Base-by-base conservation (phyloP, 495 filamentous ascomycete genomes). In the Penicillium coprophilum region DNA sequence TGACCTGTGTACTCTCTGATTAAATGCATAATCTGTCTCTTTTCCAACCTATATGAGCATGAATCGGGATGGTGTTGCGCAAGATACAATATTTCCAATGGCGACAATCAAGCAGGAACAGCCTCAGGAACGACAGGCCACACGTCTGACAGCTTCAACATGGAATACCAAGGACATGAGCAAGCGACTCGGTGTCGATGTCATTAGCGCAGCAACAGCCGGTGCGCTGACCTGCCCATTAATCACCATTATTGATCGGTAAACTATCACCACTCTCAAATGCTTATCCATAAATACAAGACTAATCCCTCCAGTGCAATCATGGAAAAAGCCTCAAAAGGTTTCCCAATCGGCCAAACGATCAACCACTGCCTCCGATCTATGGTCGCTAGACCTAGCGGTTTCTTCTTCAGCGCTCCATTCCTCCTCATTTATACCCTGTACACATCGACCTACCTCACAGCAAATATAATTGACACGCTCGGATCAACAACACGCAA, bases 201-300 rank as follows among this genome's bases (percentile, higher is more conserved):
- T 82, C 7, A 67, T 81, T 49, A 86, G 88, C 64, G 93, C 94
- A 3, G 80, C 84, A 11, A 79, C 80, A 8, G 93, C 93, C 7
- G 91, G 90, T n/a, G 83, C 83, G 27, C 74, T 94, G 41, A 87
- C 96, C 60, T 89, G 93, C 60, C 93, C 93, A 8, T 65, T 94
- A 28, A 95, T 97, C 55, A 89, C 88, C 11, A 86, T 95, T 38
- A 94, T 97, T 76, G 93, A 96, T 71, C 87, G 90, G 90, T 96
- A 78, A 43, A 30, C 39, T 45, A 38, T 23, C n/a, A 50, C 19
- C 53, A 60, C 34, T 21, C 19, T 34, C 15, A 24, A 13, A 12
- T 21, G 31, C 23, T 51, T 51, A 27, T 31, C 27, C 28, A 21
- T 8, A 11, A 27, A 21, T 12, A n/a, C 5, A 30, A 40, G 19